Evolutionary conservation across 495 filamentous ascomycete genomes (phyloP), one percentile per base, ranked within the genome.

Genomic region (Penicillium ucsense): DNA sequence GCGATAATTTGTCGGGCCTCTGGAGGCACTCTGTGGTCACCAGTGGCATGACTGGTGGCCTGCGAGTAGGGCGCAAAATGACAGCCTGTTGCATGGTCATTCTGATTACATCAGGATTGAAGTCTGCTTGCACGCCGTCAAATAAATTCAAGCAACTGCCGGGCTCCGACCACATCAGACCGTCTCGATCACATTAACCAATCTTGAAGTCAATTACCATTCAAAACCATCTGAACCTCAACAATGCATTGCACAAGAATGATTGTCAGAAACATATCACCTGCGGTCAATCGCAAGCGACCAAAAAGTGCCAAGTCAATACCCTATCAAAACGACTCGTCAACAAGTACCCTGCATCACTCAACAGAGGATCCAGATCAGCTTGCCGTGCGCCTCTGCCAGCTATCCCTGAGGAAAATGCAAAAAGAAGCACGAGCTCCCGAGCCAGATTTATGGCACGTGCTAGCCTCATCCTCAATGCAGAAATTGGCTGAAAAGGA

Each of bases 381-480:
- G 29, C 48, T 61, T 11, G 55, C 59, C 29, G 59, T 56, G 42
- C 50, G 56, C 40, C 48, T 61, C 11, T 61, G 54, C 30, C 50
- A 59, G 29, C 48, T 61, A 3, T 61, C 59, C 0, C 37, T 61
- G n/a, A 46, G 54, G 43, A 61, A 61, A 34, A 61, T 61, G 8
- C 50, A 55, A 40, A 56, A 59, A 42, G 55, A 61, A 30, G 59
- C 59, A 1, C 47, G 48, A 28, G 50, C 55, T 6, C 41, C 47
- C 6, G 59, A 59, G 31, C 59, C 59, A 8, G 56, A 61, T 39
- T 34, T 61, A 9, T 38, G 59, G 6, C 59, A 56, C 34, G 50
- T 61, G 2, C 45, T 61, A 4, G 59, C 55, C 3, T 58, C 52
- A 11, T 50, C 48, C 12, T 52, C 59, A 20, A 59, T 61, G 56